A percentile compares a stretch with the other conserved stretches of the same genome.
phyloP scores from a whole-genome alignment of 805 yeast genomes.

The Starmerella apis region DNA sequence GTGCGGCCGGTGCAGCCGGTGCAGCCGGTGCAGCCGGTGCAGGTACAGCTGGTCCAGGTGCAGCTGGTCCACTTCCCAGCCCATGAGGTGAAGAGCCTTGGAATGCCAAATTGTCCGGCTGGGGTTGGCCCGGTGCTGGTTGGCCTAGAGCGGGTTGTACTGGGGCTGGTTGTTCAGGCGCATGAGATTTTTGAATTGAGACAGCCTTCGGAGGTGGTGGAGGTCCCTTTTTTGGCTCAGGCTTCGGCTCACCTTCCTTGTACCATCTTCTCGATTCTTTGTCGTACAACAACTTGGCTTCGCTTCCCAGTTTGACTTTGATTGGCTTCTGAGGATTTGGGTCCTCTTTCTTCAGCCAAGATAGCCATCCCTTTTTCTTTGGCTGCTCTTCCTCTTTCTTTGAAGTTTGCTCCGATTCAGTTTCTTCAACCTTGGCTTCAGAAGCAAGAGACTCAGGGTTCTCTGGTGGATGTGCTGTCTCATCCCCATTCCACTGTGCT shows the following conservation, averaged over 20 bases:
- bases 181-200: conserved; percentile 11
- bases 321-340: conserved; percentile 57
- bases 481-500: not conserved
- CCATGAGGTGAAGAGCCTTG: not conserved
- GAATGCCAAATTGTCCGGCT: not conserved
- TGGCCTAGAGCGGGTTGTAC: conserved; percentile 11
- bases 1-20: conserved; percentile 2
- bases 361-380: conserved; percentile 37
- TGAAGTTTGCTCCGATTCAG: not conserved
- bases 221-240: conserved; percentile 40
- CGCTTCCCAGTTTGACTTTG: conserved; percentile 63
- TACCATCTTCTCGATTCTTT: conserved; percentile 82
- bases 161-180: conserved; percentile 12
- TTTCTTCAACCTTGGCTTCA: not conserved
- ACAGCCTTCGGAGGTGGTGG: conserved; percentile 52
- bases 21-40: conserved; percentile 5
- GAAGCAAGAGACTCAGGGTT: not conserved
- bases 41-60: conserved; percentile 5
- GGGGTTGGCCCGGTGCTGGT: conserved; percentile 23
- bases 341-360: conserved; percentile 51
- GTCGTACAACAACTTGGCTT: conserved; percentile 64
- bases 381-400: conserved; percentile 18
- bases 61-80: conserved; percentile 17
- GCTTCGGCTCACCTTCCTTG: conserved; percentile 47
- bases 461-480: not conserved